These are phyloP conservation scores for Lipomyces orientalis DNA, from an alignment of 805 yeast species.

Conservation along the genomic window DNA sequence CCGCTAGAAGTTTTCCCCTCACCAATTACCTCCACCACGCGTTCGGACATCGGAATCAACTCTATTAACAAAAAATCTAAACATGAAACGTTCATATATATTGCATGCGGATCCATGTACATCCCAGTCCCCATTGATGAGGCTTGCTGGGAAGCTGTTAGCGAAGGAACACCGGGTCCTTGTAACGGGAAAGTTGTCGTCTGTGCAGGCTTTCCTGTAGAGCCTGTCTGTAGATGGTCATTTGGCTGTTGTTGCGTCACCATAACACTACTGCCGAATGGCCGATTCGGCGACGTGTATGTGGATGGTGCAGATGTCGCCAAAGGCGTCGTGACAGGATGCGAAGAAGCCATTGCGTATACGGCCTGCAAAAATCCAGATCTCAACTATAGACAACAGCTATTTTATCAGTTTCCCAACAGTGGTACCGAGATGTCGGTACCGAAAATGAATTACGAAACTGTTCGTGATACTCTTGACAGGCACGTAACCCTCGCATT, in stretches of 20 bases:
- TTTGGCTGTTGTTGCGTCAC: background rate
- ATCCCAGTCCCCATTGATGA: conserved; percentile 5
- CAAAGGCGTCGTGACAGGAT: background rate
- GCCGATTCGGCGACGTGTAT: background rate
- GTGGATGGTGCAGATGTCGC: background rate
- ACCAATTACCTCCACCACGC: conserved; percentile 59
- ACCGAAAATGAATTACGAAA: background rate
- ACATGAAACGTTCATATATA: conserved; percentile 58
- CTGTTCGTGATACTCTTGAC: background rate
- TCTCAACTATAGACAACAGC: background rate
- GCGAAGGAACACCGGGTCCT: background rate
- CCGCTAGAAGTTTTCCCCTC: conserved; percentile 17
- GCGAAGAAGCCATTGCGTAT: background rate
- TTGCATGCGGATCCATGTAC: conserved; percentile 39
- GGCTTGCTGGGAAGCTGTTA: background rate
- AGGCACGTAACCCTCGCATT: background rate
- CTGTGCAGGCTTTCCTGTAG: background rate
- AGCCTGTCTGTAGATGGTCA: background rate
- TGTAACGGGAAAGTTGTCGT: background rate
- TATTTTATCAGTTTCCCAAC: background rate
- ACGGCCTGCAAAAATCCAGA: background rate
- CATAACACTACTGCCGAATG: background rate
- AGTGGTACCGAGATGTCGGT: background rate
- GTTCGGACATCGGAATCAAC: conserved; percentile 71
- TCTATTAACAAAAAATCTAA: conserved; percentile 75